Base-by-base conservation (phyloP, 768 basidiomycete species). In the Auricularia heimuer region DNA sequence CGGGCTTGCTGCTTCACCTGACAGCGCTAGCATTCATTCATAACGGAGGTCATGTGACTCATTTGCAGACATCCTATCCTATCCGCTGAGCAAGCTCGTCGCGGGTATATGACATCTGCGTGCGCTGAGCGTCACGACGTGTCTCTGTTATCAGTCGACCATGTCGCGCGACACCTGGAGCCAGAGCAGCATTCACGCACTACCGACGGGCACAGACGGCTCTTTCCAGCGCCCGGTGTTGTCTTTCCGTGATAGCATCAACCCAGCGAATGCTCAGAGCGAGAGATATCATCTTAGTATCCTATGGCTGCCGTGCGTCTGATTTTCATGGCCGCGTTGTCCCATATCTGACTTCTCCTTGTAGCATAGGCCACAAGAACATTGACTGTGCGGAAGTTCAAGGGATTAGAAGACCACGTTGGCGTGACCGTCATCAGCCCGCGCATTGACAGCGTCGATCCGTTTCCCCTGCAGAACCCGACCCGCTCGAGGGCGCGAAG, bases 241-340 rank as follows among this genome's bases (percentile, higher is more conserved):
- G 10, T 69, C 77, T 0, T 89, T 88, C 77, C 73, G 87, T n/a
- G 80, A 83, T 69, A 69, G 65, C 36, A 83, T 90, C 69, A 73
- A 81, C 71, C 77, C 80, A 62, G 83, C 81, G 3, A 84, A n/a
- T 56, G 11, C 42, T 34, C 63, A 62, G 56, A 33, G 69, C 93
- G 93, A 29, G 29, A n/a, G n/a, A 56, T 98, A 98, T 73, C 90
- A 91, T 69, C 90, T 96, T 69, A 70, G 90, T 97, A 65, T 90
- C 89, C 4, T 85, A 86, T 68, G 85, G 89, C 2, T 98, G 94
- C 71, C 94, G 90, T 92, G 12, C 39, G 39, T 42, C 39, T 29
- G 8, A 14, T 14, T 8, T 14, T 7, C 39, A 42, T 2, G 39
- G 7, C 39, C 7, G 12, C 3, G 39, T 42, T 14, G 39, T 14